A percentile compares a stretch with the other conserved stretches of the same genome.
Evolutionary conservation across 257 asterid species (phyloP).

Genomic region (Scutellaria minor): DNA sequence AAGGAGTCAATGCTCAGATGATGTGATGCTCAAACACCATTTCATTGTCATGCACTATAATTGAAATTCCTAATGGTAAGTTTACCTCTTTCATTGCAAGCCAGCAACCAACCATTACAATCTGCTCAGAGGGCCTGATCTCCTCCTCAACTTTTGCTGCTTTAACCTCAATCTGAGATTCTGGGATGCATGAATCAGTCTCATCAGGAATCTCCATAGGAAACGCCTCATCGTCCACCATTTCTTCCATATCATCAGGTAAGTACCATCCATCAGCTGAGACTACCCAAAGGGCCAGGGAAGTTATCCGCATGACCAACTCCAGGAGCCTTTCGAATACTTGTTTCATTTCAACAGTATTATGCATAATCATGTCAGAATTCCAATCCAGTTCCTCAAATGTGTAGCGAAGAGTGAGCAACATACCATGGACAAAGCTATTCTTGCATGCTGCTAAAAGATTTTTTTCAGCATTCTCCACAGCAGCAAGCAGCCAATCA

Average conservation of each 20-base stretch:
- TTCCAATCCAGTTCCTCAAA: slow-evolving; percentile 96
- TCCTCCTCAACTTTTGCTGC: slow-evolving; percentile 47
- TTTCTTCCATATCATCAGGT: slow-evolving; percentile 85
- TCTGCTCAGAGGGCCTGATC: slow-evolving; percentile 66
- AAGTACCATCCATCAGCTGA: slow-evolving; percentile 89
- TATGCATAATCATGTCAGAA: slow-evolving; percentile 50
- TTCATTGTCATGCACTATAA: slow-evolving; percentile 35
- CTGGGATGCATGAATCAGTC: slow-evolving; percentile 44
- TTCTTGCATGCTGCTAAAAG: slow-evolving; percentile 85
- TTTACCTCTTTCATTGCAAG: slow-evolving; percentile 99
- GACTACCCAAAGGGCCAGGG: slow-evolving; percentile 96
- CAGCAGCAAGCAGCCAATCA: slow-evolving; percentile 83
- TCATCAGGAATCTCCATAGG: slow-evolving; percentile 50
- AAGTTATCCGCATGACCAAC: slow-evolving; percentile 81
- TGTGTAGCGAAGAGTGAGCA: slow-evolving; percentile 89
- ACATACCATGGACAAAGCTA: slow-evolving; percentile 92
- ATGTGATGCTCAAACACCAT: neutral
- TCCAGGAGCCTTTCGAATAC: slow-evolving; percentile 75
- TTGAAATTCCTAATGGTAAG: slow-evolving; percentile 18
- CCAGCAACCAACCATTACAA: slow-evolving; percentile 99
- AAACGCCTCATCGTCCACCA: slow-evolving; percentile 60
- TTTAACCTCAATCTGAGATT: slow-evolving; percentile 47
- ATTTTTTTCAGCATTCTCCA: slow-evolving; percentile 85
- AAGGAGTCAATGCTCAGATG: neutral
- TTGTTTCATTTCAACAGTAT: slow-evolving; percentile 57